Conservation (phyloP, 805 yeast genomes). For the Saccharomyces paradoxus region DNA sequence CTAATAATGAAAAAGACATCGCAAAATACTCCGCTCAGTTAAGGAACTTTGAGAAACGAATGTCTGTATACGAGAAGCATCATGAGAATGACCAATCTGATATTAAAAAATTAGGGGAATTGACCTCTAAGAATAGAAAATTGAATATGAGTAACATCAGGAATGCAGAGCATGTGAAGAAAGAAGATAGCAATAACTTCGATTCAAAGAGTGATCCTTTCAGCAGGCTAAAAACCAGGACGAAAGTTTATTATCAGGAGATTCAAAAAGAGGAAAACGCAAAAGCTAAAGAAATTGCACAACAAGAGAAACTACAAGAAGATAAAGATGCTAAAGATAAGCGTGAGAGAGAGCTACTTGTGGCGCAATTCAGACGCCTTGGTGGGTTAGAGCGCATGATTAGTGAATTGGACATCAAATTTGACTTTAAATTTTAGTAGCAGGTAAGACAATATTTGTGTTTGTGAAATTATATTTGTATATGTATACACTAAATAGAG, state of each 20-base stretch:
- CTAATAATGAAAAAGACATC: conserved; percentile 38
- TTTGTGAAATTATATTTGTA: neutral
- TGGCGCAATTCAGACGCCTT: conserved; percentile 47
- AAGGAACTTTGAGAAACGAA: conserved; percentile 34
- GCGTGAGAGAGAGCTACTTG: conserved; percentile 39
- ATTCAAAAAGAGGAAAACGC: conserved; percentile 50
- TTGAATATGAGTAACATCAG: conserved; percentile 70
- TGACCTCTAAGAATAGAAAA: conserved; percentile 79
- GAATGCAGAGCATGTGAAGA: conserved; percentile 64
- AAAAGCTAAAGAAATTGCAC: conserved; percentile 48
- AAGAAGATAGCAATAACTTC: conserved; percentile 41
- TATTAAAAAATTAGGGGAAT: conserved; percentile 50
- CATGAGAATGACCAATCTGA: conserved; percentile 35
- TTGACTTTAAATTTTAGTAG: conserved; percentile 31
- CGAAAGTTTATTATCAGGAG: conserved; percentile 66
- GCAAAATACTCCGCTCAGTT: conserved; percentile 42
- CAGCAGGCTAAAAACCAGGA: conserved; percentile 78
- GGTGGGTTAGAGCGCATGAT: conserved; percentile 52
- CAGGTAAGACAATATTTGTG: neutral
- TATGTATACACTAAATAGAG: neutral
- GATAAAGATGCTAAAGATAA: conserved; percentile 36
- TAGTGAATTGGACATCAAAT: conserved; percentile 33
- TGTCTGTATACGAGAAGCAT: conserved; percentile 31
- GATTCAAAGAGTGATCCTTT: conserved; percentile 67
- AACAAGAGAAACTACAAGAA: conserved; percentile 35